Base-by-base conservation (phyloP, 768 basidiomycete genomes). In the Amanita thiersii region DNA sequence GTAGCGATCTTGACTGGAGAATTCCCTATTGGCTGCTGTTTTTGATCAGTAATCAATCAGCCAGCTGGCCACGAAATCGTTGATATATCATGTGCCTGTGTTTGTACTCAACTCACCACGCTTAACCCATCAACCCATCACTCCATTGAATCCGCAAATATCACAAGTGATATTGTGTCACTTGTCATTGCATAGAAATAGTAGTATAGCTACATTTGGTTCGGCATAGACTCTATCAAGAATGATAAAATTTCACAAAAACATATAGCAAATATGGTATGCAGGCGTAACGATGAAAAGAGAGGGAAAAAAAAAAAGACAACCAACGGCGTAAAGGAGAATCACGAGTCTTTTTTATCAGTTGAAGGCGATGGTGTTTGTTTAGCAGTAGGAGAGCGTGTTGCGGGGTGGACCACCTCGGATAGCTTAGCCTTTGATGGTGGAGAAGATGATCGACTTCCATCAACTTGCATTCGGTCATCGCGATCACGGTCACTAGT, bases 401-500 rank as follows among this genome's bases (percentile, higher is more conserved):
- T 68, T 47, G 60, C 54, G 12, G 66, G 57, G 46, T 72, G 68
- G 52, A 72, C 69, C 39, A 72, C 66, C 25, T 77, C 75, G 31
- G 66, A 63, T 52, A 73, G 55, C 57, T 79, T 79, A 29, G 65
- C 58, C 46, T 76, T 70, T 40, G 73, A 65, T 11, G 73, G 65
- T 4, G 76, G 69, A 4, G 78, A 71, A 4, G 56, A 52, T 9
- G 79, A 74, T 20, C 69, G 66, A 18, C 65, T 65, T n/a, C 62
- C 60, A 51, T 75, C 73, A 5, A 72, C 67, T 50, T 69, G 70
- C 74, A 75, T 73, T 52, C 73, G 68, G 32, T 77, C 76, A 44
- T 74, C 68, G 4, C 68, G 57, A 35, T 67, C 69, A 39, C 57
- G 56, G 37, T 66, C 64, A 44, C 55, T 51, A 15, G 55, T 49